Percentiles rank a stretch among this genome's conserved stretches.
Conservation (phyloP, 441 rosid species). For the Jatropha multifida region DNA sequence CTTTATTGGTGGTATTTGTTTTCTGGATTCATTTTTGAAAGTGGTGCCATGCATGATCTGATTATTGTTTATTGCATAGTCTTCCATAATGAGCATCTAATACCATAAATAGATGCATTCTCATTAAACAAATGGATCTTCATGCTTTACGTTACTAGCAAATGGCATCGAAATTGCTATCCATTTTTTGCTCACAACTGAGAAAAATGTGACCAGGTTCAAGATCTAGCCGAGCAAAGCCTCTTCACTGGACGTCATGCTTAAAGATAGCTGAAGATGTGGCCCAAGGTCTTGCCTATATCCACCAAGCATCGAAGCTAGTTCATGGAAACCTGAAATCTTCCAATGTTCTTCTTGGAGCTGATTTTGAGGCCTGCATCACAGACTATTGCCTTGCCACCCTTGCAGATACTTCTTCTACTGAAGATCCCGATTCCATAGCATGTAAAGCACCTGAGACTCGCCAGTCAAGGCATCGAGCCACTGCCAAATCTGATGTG, state of each 20-base stretch:
- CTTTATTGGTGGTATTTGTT: neutral
- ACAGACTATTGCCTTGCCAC: constrained; percentile 73
- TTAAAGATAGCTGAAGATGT: constrained; percentile 93
- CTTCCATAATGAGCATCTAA: neutral
- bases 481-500: constrained; percentile 65
- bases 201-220: constrained; percentile 51
- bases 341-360: constrained; percentile 77
- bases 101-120: neutral
- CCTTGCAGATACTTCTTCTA: constrained; percentile 43
- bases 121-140: neutral
- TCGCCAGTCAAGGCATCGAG: constrained; percentile 40
- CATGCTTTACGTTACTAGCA: neutral
- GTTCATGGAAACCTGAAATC: constrained; percentile 86
- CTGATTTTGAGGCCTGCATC: constrained; percentile 80
- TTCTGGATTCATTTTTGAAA: neutral
- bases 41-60: neutral
- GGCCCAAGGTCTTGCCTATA: constrained; percentile 87
- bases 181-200: neutral
- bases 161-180: neutral
- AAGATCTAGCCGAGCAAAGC: constrained; percentile 75
- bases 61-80: neutral
- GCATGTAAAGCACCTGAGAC: constrained; percentile 69
- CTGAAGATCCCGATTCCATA: constrained; percentile 43
- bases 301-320: constrained; percentile 87
- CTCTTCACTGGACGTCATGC: constrained; percentile 97